A percentile compares a stretch with the other conserved stretches of the same genome.
Evolutionary conservation across 257 asterid species (phyloP).

Genomic region (Gentiana dahurica): DNA sequence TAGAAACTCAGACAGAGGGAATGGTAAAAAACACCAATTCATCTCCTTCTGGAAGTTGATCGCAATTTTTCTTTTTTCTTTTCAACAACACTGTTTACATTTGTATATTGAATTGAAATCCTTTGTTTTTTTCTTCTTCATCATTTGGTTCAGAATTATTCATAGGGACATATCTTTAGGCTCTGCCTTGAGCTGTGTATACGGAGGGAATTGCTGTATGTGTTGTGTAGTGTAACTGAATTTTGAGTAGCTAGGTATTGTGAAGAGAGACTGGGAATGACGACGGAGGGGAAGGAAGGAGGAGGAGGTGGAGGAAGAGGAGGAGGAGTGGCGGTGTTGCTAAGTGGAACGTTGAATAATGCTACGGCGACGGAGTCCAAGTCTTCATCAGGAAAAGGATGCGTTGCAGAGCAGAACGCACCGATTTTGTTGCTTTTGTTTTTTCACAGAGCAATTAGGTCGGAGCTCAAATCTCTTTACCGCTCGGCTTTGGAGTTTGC

Average conservation of each 20-base stretch:
- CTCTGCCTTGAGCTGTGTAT: background rate
- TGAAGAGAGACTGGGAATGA: constrained; percentile 13
- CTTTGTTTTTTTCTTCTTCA: background rate
- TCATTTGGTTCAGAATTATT: background rate
- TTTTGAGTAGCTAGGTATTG: constrained; percentile 4
- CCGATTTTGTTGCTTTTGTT: constrained; percentile 31
- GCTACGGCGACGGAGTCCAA: constrained; percentile 16
- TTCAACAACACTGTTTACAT: background rate
- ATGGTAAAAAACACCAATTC: background rate
- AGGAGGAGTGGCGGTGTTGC: constrained; percentile 35
- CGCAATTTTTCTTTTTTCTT: background rate
- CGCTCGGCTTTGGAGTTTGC: constrained; percentile 34
- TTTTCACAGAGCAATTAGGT: constrained; percentile 38
- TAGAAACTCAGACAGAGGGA: background rate
- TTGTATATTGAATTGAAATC: background rate
- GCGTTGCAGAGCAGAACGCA: constrained; percentile 14
- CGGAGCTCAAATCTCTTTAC: constrained; percentile 34
- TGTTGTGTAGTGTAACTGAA: constrained; percentile 1
- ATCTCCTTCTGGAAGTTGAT: background rate
- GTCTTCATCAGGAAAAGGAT: constrained; percentile 17
- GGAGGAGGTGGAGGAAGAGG: constrained; percentile 32
- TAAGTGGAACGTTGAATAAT: constrained; percentile 22
- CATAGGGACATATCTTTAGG: background rate
- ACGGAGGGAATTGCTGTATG: background rate
- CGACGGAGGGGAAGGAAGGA: constrained; percentile 30